A percentile compares a stretch with the other conserved stretches of the same genome.
phyloP scores from a whole-genome alignment of 2,329 filamentous ascomycete species.

The Penicillium brasilianum region DNA sequence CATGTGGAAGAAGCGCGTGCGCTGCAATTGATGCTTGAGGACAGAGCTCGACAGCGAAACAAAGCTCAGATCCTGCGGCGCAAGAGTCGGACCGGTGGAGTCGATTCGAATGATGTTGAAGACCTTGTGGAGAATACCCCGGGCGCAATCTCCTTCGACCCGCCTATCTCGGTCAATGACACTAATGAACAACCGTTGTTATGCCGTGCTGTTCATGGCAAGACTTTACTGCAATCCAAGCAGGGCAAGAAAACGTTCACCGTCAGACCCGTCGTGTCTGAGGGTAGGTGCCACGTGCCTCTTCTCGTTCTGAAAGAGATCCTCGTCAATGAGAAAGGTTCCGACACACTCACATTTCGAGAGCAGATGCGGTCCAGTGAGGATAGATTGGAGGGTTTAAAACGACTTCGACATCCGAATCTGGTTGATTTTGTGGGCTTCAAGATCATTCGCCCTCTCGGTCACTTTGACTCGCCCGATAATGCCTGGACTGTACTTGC shows the following conservation, averaged over 20 bases:
- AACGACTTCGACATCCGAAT: constrained; percentile 75
- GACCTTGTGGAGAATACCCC: constrained; percentile 43
- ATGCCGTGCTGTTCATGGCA: constrained; percentile 74
- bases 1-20: constrained; percentile 48
- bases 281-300: constrained; percentile 61
- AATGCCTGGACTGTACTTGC: constrained; percentile 73
- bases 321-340: constrained; percentile 61
- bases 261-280: constrained; percentile 69
- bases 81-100: constrained; percentile 44
- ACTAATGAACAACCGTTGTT: constrained; percentile 65
- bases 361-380: constrained; percentile 79
- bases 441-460: constrained; percentile 66
- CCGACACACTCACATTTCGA: constrained; percentile 69
- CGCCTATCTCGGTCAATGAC: constrained; percentile 62
- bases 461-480: constrained; percentile 46
- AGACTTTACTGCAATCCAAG: constrained; percentile 68
- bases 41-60: constrained; percentile 47
- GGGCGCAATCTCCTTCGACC: constrained; percentile 49
- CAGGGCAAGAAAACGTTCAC: constrained; percentile 68
- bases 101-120: constrained; percentile 36
- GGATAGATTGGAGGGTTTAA: constrained; percentile 74
- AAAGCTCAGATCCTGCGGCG: constrained; percentile 45
- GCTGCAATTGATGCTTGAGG: constrained; percentile 45
- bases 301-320: constrained; percentile 76
- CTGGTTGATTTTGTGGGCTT: constrained; percentile 82